These are phyloP conservation scores for Bacterosira constricta DNA, from an alignment of 108 stramenopile genomes.

Conservation along the genomic window DNA sequence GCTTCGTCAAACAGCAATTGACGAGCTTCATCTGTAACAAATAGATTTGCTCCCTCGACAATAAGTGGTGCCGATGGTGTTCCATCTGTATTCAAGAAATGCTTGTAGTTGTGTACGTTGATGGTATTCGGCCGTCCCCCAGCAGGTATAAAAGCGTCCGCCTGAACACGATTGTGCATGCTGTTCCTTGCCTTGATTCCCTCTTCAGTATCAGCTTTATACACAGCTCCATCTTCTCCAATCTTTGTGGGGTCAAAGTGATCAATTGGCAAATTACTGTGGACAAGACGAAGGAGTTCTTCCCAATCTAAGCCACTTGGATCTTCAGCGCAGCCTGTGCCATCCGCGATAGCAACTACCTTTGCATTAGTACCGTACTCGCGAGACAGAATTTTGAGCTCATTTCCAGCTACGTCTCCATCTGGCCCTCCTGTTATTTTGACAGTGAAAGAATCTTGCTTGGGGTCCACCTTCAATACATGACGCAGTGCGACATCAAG, in stretches of 20 bases:
- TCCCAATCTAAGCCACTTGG: slow-evolving; percentile 90
- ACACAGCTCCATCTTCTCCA: slow-evolving; percentile 66
- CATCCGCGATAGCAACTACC: slow-evolving; percentile 96
- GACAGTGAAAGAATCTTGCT: slow-evolving; percentile 86
- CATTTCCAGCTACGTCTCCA: slow-evolving; percentile 99
- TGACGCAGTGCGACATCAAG: slow-evolving; percentile 91
- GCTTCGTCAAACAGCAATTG: slow-evolving; percentile 91
- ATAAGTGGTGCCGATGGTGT: slow-evolving; percentile 88
- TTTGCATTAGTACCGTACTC: slow-evolving; percentile 96
- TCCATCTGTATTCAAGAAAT: slow-evolving; percentile 84
- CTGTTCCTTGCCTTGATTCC: slow-evolving; percentile 94
- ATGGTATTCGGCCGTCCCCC: slow-evolving; percentile 98
- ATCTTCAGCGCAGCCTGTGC: slow-evolving; percentile 96
- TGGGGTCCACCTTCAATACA: slow-evolving; percentile 84
- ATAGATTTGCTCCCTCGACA: slow-evolving; percentile 98
- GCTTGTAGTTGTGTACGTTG: slow-evolving; percentile 86
- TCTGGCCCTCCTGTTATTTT: slow-evolving; percentile 98
- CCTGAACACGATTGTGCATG: slow-evolving; percentile 95
- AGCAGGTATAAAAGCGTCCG: slow-evolving; percentile 96
- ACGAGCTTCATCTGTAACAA: slow-evolving; percentile 93
- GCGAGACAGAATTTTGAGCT: slow-evolving; percentile 93
- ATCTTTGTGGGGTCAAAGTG: slow-evolving; percentile 84
- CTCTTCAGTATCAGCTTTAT: slow-evolving; percentile 83
- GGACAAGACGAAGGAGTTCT: slow-evolving; percentile 91
- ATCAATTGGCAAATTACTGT: slow-evolving; percentile 72